Percentiles rank a stretch among this genome's conserved stretches.
phyloP scores from a whole-genome alignment of 2,329 filamentous ascomycete species.

The Rutstroemia sp. region DNA sequence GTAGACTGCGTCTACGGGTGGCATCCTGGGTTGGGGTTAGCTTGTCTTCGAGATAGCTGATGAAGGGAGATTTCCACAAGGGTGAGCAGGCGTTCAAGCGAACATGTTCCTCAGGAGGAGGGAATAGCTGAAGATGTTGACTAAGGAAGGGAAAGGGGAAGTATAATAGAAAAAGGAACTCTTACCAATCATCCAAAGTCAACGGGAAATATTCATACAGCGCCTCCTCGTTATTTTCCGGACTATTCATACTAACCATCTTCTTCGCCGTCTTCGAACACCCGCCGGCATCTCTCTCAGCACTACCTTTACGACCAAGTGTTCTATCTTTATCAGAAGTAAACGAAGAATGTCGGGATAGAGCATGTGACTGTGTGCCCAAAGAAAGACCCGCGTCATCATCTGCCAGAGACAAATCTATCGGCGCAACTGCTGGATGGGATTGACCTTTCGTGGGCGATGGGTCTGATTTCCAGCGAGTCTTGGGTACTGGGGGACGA shows the following conservation, averaged over 20 bases:
- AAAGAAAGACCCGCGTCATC: slow-evolving; percentile 15
- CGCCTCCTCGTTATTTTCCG: slow-evolving; percentile 71
- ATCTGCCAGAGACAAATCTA: slow-evolving; percentile 27
- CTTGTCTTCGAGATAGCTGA: neutral
- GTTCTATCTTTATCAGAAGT: slow-evolving; percentile 1
- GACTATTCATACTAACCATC: slow-evolving; percentile 40
- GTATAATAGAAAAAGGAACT: no score
- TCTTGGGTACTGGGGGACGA: slow-evolving; percentile 25
- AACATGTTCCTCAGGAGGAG: neutral
- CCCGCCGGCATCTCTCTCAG: slow-evolving; percentile 25
- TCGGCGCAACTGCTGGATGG: slow-evolving; percentile 17
- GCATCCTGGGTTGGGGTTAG: slow-evolving; percentile 47
- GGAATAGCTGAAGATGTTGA: neutral
- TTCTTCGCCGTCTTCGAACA: slow-evolving; percentile 30
- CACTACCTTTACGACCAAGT: neutral
- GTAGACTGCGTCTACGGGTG: slow-evolving; percentile 83
- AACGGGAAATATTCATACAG: slow-evolving; percentile 94
- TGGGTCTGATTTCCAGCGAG: slow-evolving; percentile 27
- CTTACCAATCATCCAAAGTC: slow-evolving; percentile 76
- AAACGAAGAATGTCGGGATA: neutral
- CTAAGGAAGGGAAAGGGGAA: neutral
- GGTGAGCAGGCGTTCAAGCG: neutral
- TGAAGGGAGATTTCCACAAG: no score
- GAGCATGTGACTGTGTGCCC: slow-evolving; percentile 5
- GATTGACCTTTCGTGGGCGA: slow-evolving; percentile 8